Evolutionary conservation across 2,329 filamentous ascomycete genomes (phyloP).

Genomic region (Pseudodiploospora longispora): DNA sequence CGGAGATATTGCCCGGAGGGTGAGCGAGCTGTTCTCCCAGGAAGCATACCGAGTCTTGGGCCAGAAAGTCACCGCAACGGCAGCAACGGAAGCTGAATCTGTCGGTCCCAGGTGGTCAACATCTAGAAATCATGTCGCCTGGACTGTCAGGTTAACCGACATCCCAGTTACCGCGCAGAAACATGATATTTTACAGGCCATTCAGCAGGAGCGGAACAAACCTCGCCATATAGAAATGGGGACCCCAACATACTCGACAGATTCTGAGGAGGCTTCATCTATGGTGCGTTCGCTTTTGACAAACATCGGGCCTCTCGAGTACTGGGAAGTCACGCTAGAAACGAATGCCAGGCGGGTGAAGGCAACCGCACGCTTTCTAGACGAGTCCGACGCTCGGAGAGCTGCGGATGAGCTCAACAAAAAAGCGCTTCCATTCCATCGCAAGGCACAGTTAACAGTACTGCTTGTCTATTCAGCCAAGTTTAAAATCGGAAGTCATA

Average conservation of each 20-base stretch:
- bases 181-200: no score
- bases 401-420: constrained; percentile 31
- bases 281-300: constrained; percentile 21
- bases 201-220: no score
- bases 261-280: constrained; percentile 13
- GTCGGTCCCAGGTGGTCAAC: no score
- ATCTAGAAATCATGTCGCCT: no score
- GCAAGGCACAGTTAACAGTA: constrained; percentile 25
- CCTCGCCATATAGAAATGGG: no score
- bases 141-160: no score
- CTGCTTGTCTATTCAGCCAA: constrained; percentile 27
- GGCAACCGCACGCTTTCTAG: constrained; percentile 29
- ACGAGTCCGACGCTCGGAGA: constrained; percentile 28
- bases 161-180: no score
- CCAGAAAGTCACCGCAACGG: no score
- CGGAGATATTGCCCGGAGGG: no score
- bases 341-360: constrained; percentile 26
- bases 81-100: no score
- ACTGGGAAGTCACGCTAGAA: constrained; percentile 19
- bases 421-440: constrained; percentile 20
- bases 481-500: constrained; percentile 25
- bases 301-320: constrained; percentile 24
- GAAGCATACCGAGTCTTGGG: no score
- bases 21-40: no score
- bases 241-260: constrained; percentile 15